Evolutionary conservation across 2,329 filamentous ascomycete genomes (phyloP).

Genomic region (Diaporthe sp.): DNA sequence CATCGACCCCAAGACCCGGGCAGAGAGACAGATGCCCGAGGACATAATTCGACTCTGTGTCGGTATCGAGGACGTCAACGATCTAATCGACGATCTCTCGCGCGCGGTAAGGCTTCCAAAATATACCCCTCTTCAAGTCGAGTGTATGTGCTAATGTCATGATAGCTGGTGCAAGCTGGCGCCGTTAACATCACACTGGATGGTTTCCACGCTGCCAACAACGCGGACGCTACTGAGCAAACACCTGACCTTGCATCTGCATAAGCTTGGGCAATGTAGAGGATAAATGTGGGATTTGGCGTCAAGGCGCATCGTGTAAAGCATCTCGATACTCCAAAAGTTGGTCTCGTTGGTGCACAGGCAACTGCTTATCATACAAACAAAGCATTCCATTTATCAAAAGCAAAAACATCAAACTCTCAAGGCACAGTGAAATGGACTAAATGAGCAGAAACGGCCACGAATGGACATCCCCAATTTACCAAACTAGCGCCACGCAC

Average conservation of each 20-base stretch:
- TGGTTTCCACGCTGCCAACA: slow-evolving; percentile 76
- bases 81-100: slow-evolving; percentile 92
- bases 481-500: background rate
- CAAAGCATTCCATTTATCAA: slow-evolving; percentile 13
- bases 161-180: slow-evolving; percentile 89
- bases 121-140: background rate
- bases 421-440: slow-evolving; percentile 33
- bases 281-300: slow-evolving; percentile 11
- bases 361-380: background rate
- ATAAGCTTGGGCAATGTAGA: slow-evolving; percentile 10
- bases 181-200: slow-evolving; percentile 90
- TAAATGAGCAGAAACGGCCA: slow-evolving; percentile 10
- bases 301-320: slow-evolving; percentile 41
- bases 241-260: slow-evolving; percentile 21
- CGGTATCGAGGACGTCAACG: slow-evolving; percentile 92
- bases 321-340: slow-evolving; percentile 32
- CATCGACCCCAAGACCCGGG: slow-evolving; percentile 94
- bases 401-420: slow-evolving; percentile 12
- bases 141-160: background rate
- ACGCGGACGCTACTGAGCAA: slow-evolving; percentile 67
- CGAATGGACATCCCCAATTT: slow-evolving; percentile 11
- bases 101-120: slow-evolving; percentile 80
- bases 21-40: slow-evolving; percentile 92
- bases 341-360: slow-evolving; percentile 13
- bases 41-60: slow-evolving; percentile 97